Conservation (phyloP, 2,329 filamentous ascomycete genomes). For the Epichloe sibirici region DNA sequence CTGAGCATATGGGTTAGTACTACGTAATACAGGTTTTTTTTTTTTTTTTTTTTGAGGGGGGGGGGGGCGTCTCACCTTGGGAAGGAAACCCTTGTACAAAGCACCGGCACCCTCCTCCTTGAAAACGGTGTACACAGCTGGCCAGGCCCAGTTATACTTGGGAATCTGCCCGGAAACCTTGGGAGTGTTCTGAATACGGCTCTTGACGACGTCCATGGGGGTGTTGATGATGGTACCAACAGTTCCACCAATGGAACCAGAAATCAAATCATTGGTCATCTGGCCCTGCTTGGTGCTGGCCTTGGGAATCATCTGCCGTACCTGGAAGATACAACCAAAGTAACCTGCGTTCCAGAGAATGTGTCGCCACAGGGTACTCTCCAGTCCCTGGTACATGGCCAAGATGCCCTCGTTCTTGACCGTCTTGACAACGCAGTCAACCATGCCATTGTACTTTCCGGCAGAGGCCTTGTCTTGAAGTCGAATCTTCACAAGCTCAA, state of each 20-base stretch:
- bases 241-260: constrained; percentile 80
- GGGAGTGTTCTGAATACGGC: constrained; percentile 86
- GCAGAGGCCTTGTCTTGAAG: constrained; percentile 92
- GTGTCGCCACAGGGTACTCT: constrained; percentile 95
- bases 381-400: constrained; percentile 90
- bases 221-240: constrained; percentile 86
- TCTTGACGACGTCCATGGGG: constrained; percentile 95
- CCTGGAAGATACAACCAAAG: constrained; percentile 98
- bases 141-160: constrained; percentile 99
- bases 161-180: constrained; percentile 68
- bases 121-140: constrained; percentile 71
- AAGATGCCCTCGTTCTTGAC: constrained; percentile 71
- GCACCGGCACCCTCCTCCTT: constrained; percentile 87
- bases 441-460: constrained; percentile 71
- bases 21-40: no score
- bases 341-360: constrained; percentile 84
- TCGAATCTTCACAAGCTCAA: constrained; percentile 97
- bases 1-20: constrained; percentile 12
- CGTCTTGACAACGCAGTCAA: constrained; percentile 73
- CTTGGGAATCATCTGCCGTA: constrained; percentile 70
- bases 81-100: constrained; percentile 94
- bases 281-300: constrained; percentile 70
- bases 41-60: no score
- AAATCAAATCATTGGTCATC: constrained; percentile 77
- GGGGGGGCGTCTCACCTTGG: constrained; percentile 63